Percentiles rank a stretch among this genome's conserved stretches.
These are phyloP conservation scores for Rhodotorula sp. DNA, from an alignment of 1,284 basidiomycete species.

Conservation along the genomic window DNA sequence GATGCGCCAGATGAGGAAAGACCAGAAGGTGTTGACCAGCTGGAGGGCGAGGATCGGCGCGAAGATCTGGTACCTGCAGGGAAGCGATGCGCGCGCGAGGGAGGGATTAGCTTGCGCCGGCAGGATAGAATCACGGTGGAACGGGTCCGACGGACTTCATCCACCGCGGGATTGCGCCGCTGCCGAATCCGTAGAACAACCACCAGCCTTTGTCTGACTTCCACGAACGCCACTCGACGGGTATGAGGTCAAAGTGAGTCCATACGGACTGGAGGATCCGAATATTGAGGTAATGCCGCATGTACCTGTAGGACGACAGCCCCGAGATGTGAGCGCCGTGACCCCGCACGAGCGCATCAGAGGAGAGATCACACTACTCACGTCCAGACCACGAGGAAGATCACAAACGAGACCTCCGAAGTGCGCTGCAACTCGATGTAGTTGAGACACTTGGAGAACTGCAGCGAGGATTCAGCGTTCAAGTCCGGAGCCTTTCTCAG, in stretches of 20 bases:
- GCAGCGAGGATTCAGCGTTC: conserved; percentile 18
- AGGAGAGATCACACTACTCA: conserved; percentile 53
- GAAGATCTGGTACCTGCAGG: conserved; percentile 66
- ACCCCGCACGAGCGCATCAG: neutral
- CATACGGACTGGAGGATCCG: conserved; percentile 85
- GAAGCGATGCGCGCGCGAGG: no score
- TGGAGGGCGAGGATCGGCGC: conserved; percentile 71
- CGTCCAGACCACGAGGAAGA: conserved; percentile 79
- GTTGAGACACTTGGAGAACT: conserved; percentile 83
- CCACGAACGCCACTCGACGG: conserved; percentile 46
- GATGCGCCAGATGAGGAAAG: conserved; percentile 40
- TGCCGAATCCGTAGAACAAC: conserved; percentile 64
- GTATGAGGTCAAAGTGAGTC: conserved; percentile 73
- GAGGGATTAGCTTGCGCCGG: no score
- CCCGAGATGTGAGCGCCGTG: neutral
- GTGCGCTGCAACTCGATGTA: conserved; percentile 64
- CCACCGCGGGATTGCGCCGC: conserved; percentile 70
- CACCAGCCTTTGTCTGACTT: conserved; percentile 51
- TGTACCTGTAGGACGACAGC: conserved; percentile 63
- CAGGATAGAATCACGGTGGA: neutral
- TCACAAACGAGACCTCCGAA: conserved; percentile 65
- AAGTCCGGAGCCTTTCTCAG: neutral
- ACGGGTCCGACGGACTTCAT: conserved; percentile 40
- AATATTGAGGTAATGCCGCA: conserved; percentile 91
- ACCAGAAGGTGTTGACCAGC: conserved; percentile 71